These are phyloP conservation scores for Conticribra guillardii DNA, from an alignment of 108 stramenopile species.

Conservation along the genomic window DNA sequence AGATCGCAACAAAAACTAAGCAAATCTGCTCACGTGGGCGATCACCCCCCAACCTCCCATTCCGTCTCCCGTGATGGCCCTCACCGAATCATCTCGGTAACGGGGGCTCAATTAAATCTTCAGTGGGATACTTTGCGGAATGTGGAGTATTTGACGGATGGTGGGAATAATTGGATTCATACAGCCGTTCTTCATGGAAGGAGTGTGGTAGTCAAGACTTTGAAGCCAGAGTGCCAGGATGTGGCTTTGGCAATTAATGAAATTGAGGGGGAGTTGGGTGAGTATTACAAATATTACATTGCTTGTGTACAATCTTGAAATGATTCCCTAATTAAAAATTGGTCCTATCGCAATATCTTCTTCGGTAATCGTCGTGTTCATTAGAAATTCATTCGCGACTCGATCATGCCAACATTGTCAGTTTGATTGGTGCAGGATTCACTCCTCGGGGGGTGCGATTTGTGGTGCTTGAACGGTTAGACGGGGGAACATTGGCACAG, in stretches of 20 bases:
- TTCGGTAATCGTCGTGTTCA: constrained; percentile 3
- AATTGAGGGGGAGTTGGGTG: constrained; percentile 81
- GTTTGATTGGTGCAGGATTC: constrained; percentile 81
- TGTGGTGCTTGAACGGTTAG: constrained; percentile 87
- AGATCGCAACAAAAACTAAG: constrained; percentile 17
- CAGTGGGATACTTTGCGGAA: constrained; percentile 81
- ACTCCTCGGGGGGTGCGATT: constrained; percentile 85
- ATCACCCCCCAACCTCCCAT: neutral
- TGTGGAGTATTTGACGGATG: constrained; percentile 93
- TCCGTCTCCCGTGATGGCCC: constrained; percentile 38
- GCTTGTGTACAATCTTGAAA: too few species aligned
- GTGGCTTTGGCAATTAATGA: constrained; percentile 87
- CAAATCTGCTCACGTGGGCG: constrained; percentile 28
- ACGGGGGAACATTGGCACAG: constrained; percentile 91
- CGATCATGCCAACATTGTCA: constrained; percentile 80
- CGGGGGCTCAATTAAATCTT: constrained; percentile 79
- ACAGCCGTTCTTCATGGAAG: constrained; percentile 81
- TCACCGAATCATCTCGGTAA: constrained; percentile 62
- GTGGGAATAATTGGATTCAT: constrained; percentile 92
- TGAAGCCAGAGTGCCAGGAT: constrained; percentile 92
- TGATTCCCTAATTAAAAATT: too few species aligned
- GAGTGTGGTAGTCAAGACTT: constrained; percentile 88
- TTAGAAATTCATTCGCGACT: constrained; percentile 71
- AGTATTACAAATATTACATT: too few species aligned
- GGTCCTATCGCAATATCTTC: too few species aligned